Evolutionary conservation across 73 alveolate genomes (phyloP), one percentile per base, ranked within the genome.

Genomic region (Paraurostyla sp.): DNA sequence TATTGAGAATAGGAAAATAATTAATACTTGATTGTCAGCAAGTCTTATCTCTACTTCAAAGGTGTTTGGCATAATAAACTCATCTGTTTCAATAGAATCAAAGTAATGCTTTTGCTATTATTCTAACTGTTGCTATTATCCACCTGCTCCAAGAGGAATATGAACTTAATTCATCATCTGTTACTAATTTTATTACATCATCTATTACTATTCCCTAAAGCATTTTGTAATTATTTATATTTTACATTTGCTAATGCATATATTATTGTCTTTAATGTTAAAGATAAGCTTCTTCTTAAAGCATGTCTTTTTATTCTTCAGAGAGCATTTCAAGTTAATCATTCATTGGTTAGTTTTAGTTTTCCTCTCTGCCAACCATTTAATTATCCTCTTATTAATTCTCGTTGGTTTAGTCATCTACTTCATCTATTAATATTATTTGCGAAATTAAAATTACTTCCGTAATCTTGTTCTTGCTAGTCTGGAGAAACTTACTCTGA

Each of bases 71-170:
- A 93, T 90, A 33, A 83, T 87, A 82, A 71, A 83, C 63, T 93
- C 94, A 33, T 93, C 97, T 0, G 94, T 87, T 73, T 83, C 94
- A 42, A 93, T 91, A 7, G 95, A 88, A 69, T 93, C 97, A 63
- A 81, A 93, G 83, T 91, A 91, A 43, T 85, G 93, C 73, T 85
- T 91, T 46, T 85, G 42, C 50, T 78, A 36, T 36, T 78, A 60
- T 51, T 78, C 86, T 20, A 30, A 22, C 80, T 23, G 7, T 25
- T 62, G 80, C 29, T 62, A n/a, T 18, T 54, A 18, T 54, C 23
- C 78, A 60, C 32, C 25, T 60, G 50, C 50, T 60, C 22, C 50
- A 29, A 29, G 49, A n/a, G n/a, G n/a, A n/a, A 11, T 33, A 13
- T 50, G 51, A 18, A 56, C 82, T 20, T 18, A 6, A 27, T 20